Evolutionary conservation across 495 filamentous ascomycete genomes (phyloP).

Genomic region (Penicillium waksmanii): DNA sequence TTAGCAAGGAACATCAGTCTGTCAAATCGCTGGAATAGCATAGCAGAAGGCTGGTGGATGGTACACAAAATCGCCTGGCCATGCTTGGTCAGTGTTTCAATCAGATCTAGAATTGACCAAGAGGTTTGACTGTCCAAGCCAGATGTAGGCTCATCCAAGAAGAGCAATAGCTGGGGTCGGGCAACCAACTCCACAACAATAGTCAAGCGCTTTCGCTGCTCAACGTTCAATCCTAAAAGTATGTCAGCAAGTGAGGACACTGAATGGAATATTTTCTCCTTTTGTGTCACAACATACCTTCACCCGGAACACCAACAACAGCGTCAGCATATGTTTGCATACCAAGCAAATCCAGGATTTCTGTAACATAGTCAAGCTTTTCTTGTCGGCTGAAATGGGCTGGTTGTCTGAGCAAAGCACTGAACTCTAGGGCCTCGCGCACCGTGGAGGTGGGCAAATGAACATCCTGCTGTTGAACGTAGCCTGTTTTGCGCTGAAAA

Average conservation of each 20-base stretch:
- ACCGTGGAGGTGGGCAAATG: conserved; percentile 84
- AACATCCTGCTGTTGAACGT: conserved; percentile 94
- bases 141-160: conserved; percentile 5
- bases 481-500: conserved; percentile 90
- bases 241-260: neutral
- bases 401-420: conserved; percentile 82
- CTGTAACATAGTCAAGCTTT: conserved; percentile 85
- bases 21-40: conserved; percentile 92
- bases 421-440: conserved; percentile 79
- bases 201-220: conserved; percentile 46
- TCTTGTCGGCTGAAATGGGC: conserved; percentile 66
- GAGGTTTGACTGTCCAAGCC: conserved; percentile 70
- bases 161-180: conserved; percentile 37
- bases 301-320: conserved; percentile 82
- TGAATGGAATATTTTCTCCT: too few relatives aligned
- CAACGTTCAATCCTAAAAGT: conserved; percentile 66
- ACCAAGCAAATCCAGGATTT: conserved; percentile 85
- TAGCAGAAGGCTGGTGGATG: conserved; percentile 91
- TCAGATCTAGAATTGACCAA: conserved; percentile 77
- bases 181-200: neutral
- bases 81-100: conserved; percentile 79
- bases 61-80: conserved; percentile 93
- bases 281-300: conserved; percentile 50
- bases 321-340: conserved; percentile 90
- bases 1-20: conserved; percentile 77